These are phyloP conservation scores for Cladophialophora exuberans DNA, from an alignment of 2,329 filamentous ascomycete genomes.

Conservation along the genomic window DNA sequence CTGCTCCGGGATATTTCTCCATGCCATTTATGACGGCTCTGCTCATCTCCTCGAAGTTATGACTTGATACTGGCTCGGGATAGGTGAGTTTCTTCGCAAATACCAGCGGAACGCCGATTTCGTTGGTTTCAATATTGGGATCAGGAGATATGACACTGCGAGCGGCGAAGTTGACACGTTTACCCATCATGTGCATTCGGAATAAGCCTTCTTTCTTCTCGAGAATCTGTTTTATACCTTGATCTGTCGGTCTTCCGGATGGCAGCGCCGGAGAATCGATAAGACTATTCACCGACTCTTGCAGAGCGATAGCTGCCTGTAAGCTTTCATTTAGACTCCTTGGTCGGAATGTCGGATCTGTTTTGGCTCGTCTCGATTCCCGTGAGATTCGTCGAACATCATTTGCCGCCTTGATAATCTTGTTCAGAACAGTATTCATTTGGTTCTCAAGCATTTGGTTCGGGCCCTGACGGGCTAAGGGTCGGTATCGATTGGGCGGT, in stretches of 20 bases:
- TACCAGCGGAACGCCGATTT: constrained; percentile 97
- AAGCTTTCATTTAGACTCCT: constrained; percentile 74
- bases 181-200: constrained; percentile 99
- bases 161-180: constrained; percentile 97
- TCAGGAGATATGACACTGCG: constrained; percentile 98
- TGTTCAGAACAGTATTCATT: constrained; percentile 85
- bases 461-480: constrained; percentile 79
- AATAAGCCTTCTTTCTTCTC: constrained; percentile 99
- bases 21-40: constrained; percentile 94
- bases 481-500: constrained; percentile 88
- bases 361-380: constrained; percentile 55
- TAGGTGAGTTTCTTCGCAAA: constrained; percentile 96
- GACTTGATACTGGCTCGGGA: constrained; percentile 93
- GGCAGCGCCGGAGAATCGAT: constrained; percentile 88
- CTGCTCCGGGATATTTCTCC: constrained; percentile 90
- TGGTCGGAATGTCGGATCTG: constrained; percentile 53
- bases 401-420: constrained; percentile 76
- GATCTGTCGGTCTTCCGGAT: constrained; percentile 77
- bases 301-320: constrained; percentile 78
- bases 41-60: constrained; percentile 95
- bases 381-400: constrained; percentile 73
- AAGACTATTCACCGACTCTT: constrained; percentile 88
- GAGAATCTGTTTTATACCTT: constrained; percentile 95
- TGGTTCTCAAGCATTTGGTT: constrained; percentile 83
- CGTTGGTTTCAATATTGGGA: constrained; percentile 97